These are phyloP conservation scores for Saccharomycodes ludwigii DNA, from an alignment of 805 yeast species.

Conservation along the genomic window DNA sequence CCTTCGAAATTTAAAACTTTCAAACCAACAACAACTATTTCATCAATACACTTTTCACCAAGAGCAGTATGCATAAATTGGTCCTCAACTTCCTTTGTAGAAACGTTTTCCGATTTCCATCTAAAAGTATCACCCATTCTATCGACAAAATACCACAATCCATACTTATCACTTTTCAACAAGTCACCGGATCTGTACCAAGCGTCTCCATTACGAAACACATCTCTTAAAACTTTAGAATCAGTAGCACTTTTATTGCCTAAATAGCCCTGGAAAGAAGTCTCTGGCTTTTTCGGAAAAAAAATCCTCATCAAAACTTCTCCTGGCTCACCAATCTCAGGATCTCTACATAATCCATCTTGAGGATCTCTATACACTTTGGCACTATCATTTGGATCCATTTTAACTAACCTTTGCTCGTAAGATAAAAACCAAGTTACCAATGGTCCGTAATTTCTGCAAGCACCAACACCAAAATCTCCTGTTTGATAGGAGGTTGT, in stretches of 20 bases:
- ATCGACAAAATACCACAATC: slow-evolving; percentile 74
- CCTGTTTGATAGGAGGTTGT: slow-evolving; percentile 71
- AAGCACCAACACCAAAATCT: slow-evolving; percentile 75
- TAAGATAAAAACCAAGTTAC: slow-evolving; percentile 38
- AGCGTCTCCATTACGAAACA: slow-evolving; percentile 78
- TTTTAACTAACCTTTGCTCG: slow-evolving; percentile 51
- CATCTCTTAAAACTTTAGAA: slow-evolving; percentile 61
- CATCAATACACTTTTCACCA: slow-evolving; percentile 29
- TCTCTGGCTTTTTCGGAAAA: slow-evolving; percentile 49
- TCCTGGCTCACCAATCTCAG: slow-evolving; percentile 61
- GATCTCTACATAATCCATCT: slow-evolving; percentile 46
- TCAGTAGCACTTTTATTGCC: slow-evolving; percentile 72
- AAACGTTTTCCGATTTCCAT: slow-evolving; percentile 94
- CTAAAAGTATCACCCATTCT: slow-evolving; percentile 91
- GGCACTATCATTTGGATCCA: slow-evolving; percentile 72
- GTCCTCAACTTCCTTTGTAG: slow-evolving; percentile 87
- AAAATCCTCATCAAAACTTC: slow-evolving; percentile 72
- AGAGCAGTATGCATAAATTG: slow-evolving; percentile 31
- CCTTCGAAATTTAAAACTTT: slow-evolving; percentile 84
- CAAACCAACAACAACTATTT: slow-evolving; percentile 80
- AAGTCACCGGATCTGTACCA: slow-evolving; percentile 87
- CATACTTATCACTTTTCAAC: slow-evolving; percentile 52
- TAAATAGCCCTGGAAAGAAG: slow-evolving; percentile 79
- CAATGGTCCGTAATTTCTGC: slow-evolving; percentile 62
- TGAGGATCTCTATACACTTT: slow-evolving; percentile 56